A percentile compares a stretch with the other conserved stretches of the same genome.
Conservation (phyloP, 345 rosid genomes). For the Anacardium occidentale region DNA sequence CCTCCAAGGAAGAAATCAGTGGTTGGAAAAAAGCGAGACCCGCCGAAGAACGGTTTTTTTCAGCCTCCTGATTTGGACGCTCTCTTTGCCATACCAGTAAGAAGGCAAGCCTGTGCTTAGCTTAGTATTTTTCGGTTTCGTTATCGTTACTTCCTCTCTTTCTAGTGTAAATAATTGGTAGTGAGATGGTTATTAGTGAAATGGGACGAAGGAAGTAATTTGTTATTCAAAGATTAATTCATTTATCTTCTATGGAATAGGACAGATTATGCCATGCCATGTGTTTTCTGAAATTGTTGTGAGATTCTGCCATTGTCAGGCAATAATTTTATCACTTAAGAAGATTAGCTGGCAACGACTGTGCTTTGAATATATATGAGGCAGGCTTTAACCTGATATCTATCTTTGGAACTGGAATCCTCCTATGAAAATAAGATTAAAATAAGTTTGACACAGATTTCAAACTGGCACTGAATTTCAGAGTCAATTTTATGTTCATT, state of each 20-base stretch:
- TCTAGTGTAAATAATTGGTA: background rate
- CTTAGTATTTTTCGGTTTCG: background rate
- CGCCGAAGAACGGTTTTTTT: constrained; percentile 63
- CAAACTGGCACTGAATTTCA: no score
- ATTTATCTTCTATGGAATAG: constrained; percentile 7
- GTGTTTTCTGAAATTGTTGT: background rate
- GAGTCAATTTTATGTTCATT: no score
- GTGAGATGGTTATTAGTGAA: background rate
- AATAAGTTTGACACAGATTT: no score
- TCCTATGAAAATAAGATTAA: no score
- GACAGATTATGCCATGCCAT: background rate
- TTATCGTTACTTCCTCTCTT: no score
- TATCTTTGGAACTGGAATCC: background rate
- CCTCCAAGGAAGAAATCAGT: constrained; percentile 51
- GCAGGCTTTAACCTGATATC: background rate
- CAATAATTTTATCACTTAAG: constrained; percentile 16
- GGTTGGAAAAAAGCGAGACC: constrained; percentile 38
- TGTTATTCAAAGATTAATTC: constrained; percentile 9
- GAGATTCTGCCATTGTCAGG: constrained; percentile 3
- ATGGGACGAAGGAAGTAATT: background rate
- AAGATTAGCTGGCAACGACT: constrained; percentile 19
- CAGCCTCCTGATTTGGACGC: constrained; percentile 71
- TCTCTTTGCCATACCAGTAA: constrained; percentile 39
- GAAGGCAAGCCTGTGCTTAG: constrained; percentile 47
- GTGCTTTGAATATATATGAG: background rate